Conservation (phyloP, 495 filamentous ascomycete species). For the Trypethelium eluteriae region DNA sequence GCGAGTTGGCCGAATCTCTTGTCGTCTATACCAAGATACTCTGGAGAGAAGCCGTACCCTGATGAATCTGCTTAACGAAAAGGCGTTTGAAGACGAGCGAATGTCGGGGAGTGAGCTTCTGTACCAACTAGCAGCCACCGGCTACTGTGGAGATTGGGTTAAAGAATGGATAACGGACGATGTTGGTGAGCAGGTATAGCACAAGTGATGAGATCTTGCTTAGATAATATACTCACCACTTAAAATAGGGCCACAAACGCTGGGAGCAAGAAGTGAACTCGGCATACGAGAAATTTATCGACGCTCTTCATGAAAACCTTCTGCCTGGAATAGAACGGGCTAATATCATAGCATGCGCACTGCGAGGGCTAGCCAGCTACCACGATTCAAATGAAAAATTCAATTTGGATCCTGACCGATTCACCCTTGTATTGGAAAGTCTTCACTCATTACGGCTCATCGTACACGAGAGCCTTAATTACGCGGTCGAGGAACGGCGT, state of each 20-base stretch:
- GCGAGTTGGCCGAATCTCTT: slow-evolving; percentile 34
- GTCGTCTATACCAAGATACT: not conserved
- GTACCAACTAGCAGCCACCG: slow-evolving; percentile 80
- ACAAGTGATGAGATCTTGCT: not conserved
- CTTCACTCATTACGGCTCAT: slow-evolving; percentile 54
- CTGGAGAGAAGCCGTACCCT: not conserved
- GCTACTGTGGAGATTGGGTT: slow-evolving; percentile 65
- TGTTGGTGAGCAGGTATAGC: slow-evolving; percentile 65
- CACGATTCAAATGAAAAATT: slow-evolving; percentile 59
- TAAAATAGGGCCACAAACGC: slow-evolving; percentile 75
- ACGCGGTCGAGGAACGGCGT: slow-evolving; percentile 66
- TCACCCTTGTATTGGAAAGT: slow-evolving; percentile 25
- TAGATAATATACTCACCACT: not conserved
- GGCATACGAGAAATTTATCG: slow-evolving; percentile 69
- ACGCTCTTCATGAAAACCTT: slow-evolving; percentile 75
- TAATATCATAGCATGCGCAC: slow-evolving; percentile 68
- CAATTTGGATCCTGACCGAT: slow-evolving; percentile 49
- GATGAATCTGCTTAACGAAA: slow-evolving; percentile 48
- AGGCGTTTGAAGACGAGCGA: slow-evolving; percentile 50
- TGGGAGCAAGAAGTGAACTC: slow-evolving; percentile 82
- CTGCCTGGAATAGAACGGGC: slow-evolving; percentile 80
- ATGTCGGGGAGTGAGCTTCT: slow-evolving; percentile 64
- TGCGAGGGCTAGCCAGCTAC: slow-evolving; percentile 81
- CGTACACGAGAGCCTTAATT: slow-evolving; percentile 61
- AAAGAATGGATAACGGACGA: slow-evolving; percentile 87